phyloP scores from a whole-genome alignment of 2,329 filamentous ascomycete species.

The Amphichorda felina region DNA sequence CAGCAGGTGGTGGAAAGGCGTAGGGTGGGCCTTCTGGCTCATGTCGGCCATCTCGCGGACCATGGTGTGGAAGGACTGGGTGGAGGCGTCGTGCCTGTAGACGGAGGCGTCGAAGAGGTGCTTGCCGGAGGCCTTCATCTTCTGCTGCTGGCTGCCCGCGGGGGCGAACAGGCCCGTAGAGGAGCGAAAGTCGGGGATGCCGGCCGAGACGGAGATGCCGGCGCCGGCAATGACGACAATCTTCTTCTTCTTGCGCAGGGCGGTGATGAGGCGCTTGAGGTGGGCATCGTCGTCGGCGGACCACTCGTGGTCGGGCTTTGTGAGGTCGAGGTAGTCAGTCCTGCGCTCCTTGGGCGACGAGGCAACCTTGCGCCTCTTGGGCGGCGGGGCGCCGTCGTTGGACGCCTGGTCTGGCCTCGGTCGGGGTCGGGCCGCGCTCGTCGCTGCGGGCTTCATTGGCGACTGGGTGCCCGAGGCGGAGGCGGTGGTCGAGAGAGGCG shows the following conservation, averaged over 20 bases:
- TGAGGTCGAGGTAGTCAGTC: conserved; percentile 71
- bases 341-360: conserved; percentile 45
- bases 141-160: conserved; percentile 76
- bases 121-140: conserved; percentile 81
- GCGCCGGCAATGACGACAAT: conserved; percentile 95
- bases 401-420: conserved; percentile 12
- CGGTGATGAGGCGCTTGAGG: conserved; percentile 59
- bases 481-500: conserved; percentile 30
- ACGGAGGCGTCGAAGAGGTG: conserved; percentile 95
- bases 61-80: conserved; percentile 91
- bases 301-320: conserved; percentile 35
- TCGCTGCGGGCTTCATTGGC: conserved; percentile 27
- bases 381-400: conserved; percentile 51
- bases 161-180: conserved; percentile 80
- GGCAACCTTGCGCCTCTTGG: conserved; percentile 63
- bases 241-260: conserved; percentile 80
- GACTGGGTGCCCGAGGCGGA: conserved; percentile 33
- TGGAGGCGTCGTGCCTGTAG: conserved; percentile 83
- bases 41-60: conserved; percentile 76
- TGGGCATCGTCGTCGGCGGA: conserved; percentile 34
- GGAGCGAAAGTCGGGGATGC: conserved; percentile 94
- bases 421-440: not conserved
- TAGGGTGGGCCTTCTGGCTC: conserved; percentile 67
- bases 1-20: conserved; percentile 84
- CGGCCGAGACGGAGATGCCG: conserved; percentile 92